Evolutionary conservation across 768 basidiomycete species (phyloP).

Genomic region (Termitomyces eurrhizus): DNA sequence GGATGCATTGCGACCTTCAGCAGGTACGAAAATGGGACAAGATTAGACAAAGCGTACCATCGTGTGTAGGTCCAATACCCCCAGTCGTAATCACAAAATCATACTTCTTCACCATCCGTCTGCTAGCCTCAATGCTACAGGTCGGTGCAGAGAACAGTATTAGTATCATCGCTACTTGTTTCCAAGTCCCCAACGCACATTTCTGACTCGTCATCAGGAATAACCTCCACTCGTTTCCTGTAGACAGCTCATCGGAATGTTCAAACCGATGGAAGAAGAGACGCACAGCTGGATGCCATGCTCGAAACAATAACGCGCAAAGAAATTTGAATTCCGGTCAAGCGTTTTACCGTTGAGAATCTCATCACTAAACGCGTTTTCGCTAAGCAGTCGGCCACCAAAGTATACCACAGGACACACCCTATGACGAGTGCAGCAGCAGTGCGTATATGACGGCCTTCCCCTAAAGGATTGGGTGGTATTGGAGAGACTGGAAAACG

Average conservation of each 20-base stretch:
- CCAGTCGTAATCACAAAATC: constrained; percentile 91
- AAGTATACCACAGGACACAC: constrained; percentile 31
- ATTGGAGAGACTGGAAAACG: constrained; percentile 53
- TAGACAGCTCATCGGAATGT: constrained; percentile 13
- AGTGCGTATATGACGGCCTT: constrained; percentile 66
- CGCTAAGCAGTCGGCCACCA: neutral
- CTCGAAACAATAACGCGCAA: constrained; percentile 87
- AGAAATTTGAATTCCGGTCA: constrained; percentile 81
- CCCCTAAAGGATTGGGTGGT: constrained; percentile 63
- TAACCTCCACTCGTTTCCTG: constrained; percentile 87
- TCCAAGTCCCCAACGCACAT: constrained; percentile 53
- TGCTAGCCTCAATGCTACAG: constrained; percentile 76
- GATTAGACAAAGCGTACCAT: constrained; percentile 45
- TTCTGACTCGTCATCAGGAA: constrained; percentile 86
- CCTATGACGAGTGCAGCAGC: constrained; percentile 78
- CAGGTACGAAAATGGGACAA: neutral
- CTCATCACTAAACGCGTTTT: constrained; percentile 58
- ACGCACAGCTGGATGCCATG: constrained; percentile 75
- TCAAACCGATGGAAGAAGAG: neutral
- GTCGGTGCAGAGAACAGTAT: neutral
- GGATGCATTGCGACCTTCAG: neutral
- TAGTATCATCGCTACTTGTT: neutral
- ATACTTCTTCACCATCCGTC: constrained; percentile 74
- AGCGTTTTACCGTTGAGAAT: constrained; percentile 90
- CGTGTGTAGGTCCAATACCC: constrained; percentile 90